Evolutionary conservation across 768 basidiomycete species (phyloP).

Genomic region (Mycena polygramma): DNA sequence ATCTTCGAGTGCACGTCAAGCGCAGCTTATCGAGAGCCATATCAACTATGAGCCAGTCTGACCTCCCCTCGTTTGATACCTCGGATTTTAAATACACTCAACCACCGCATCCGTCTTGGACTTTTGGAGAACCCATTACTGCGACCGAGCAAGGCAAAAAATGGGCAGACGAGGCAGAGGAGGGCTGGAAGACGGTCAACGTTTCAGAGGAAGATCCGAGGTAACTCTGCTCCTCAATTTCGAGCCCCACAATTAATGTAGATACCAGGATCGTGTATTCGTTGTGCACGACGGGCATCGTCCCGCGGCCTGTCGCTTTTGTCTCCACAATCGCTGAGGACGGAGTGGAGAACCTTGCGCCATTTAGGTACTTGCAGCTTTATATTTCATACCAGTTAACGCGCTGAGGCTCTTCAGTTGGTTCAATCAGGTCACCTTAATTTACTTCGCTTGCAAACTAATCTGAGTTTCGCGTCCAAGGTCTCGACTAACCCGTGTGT

Average conservation of each 20-base stretch:
- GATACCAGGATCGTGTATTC: conserved; percentile 54
- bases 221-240: conserved; percentile 35
- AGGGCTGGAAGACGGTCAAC: conserved; percentile 56
- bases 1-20: too few relatives aligned
- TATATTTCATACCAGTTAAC: neutral
- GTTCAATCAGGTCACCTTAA: conserved; percentile 50
- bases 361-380: conserved; percentile 57
- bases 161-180: conserved; percentile 60
- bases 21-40: conserved; percentile 13
- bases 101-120: conserved; percentile 56
- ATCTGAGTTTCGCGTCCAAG: conserved; percentile 48
- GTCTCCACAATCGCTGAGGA: conserved; percentile 70
- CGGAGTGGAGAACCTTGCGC: conserved; percentile 71
- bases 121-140: conserved; percentile 50
- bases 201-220: conserved; percentile 49
- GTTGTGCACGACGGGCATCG: conserved; percentile 65
- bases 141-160: conserved; percentile 51
- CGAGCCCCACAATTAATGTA: neutral
- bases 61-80: conserved; percentile 31
- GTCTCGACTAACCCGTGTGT: conserved; percentile 72
- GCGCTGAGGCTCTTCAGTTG: conserved; percentile 52
- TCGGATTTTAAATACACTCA: conserved; percentile 46
- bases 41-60: neutral
- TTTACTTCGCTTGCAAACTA: neutral
- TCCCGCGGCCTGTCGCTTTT: conserved; percentile 79